Evolutionary conservation across 371 early-diverging fungal species (phyloP).

Genomic region (Mortierella sp.): DNA sequence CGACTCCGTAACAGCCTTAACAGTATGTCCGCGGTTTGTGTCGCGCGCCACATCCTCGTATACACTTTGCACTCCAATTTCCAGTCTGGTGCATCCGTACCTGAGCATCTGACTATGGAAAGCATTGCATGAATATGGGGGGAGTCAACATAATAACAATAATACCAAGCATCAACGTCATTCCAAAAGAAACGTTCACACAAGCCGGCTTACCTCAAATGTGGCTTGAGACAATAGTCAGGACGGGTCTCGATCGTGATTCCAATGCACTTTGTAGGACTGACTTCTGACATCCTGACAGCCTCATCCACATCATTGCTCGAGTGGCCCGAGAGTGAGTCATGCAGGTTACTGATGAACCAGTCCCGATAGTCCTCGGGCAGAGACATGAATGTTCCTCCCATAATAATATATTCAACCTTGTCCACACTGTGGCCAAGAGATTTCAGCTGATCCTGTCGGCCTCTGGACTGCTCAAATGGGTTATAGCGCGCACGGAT

Average conservation of each 20-base stretch:
- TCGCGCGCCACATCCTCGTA: conserved; percentile 99
- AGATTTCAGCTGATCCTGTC: conserved; percentile 95
- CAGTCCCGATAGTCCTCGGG: conserved; percentile 96
- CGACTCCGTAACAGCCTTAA: conserved; percentile 96
- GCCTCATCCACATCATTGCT: conserved; percentile 97
- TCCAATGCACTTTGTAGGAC: conserved; percentile 98
- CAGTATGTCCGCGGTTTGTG: conserved; percentile 99
- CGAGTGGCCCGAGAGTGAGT: conserved; percentile 96
- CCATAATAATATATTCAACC: conserved; percentile 99
- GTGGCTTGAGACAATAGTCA: conserved; percentile 98
- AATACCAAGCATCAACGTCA: too few species aligned
- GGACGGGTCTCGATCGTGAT: conserved; percentile 99
- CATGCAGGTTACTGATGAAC: conserved; percentile 98
- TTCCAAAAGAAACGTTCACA: too few species aligned
- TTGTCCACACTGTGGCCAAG: conserved; percentile 99
- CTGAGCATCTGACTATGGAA: conserved; percentile 92
- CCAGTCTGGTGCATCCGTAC: conserved; percentile 99
- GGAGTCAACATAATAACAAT: too few species aligned
- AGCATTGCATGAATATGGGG: too few species aligned
- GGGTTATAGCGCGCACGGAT: conserved; percentile 99
- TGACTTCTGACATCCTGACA: conserved; percentile 95
- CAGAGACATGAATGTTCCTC: conserved; percentile 99
- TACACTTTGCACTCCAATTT: conserved; percentile 99
- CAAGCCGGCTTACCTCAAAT: conserved; percentile 82
- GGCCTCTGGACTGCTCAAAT: conserved; percentile 96